These are phyloP conservation scores for Medicago arabica DNA, from an alignment of 306 rosid species.

Conservation along the genomic window DNA sequence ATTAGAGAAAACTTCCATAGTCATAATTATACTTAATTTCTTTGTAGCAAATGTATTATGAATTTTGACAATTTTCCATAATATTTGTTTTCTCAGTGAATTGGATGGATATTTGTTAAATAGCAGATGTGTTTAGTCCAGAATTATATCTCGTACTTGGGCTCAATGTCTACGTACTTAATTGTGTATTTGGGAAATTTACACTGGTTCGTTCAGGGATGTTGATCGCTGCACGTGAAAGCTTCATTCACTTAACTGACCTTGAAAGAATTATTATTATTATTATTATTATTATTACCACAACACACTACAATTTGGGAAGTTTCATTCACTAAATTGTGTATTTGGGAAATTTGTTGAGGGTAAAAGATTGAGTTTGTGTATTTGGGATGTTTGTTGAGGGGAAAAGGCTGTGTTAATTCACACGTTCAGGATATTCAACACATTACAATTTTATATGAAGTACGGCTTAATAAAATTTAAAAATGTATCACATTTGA, in stretches of 20 bases:
- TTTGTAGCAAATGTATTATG: constrained; percentile 54
- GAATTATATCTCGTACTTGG: not conserved
- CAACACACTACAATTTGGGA: too few species aligned
- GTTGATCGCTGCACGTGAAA: not conserved
- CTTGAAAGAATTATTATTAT: not conserved
- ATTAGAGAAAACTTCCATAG: constrained; percentile 39
- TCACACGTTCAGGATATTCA: too few species aligned
- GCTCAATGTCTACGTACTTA: not conserved
- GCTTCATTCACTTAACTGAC: not conserved
- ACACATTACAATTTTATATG: too few species aligned
- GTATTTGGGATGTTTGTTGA: too few species aligned
- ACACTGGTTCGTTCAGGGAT: not conserved
- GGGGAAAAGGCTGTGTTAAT: too few species aligned
- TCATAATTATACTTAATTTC: constrained; percentile 43
- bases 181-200: not conserved
- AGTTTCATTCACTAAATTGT: too few species aligned
- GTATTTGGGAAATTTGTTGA: too few species aligned
- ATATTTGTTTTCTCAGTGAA: constrained; percentile 38
- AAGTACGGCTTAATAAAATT: too few species aligned
- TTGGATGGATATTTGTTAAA: constrained; percentile 40
- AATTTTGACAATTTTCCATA: constrained; percentile 55
- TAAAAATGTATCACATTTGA: too few species aligned
- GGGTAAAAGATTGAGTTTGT: too few species aligned
- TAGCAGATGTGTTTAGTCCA: constrained; percentile 20
- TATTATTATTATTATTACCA: not conserved